These are phyloP conservation scores for Saccharomycopsis olivae DNA, from an alignment of 805 yeast species.

Conservation along the genomic window DNA sequence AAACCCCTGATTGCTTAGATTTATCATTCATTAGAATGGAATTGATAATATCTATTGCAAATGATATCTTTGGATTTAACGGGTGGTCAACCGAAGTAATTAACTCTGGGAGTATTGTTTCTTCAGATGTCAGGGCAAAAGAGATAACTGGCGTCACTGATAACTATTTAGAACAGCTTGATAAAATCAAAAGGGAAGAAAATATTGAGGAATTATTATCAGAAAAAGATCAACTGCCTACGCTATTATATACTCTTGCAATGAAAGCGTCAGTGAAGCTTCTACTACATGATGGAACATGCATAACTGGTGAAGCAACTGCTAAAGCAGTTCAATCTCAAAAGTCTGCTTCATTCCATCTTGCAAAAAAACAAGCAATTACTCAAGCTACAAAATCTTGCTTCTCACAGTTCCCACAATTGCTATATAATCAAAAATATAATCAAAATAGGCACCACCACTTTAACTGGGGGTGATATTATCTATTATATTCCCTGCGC, in stretches of 20 bases:
- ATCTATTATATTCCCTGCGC: no score
- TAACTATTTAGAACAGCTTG: conserved; percentile 7
- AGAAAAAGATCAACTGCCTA: no score
- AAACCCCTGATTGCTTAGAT: no score
- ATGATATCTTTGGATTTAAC: conserved; percentile 38
- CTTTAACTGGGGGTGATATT: conserved; percentile 5
- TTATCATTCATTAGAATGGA: conserved; percentile 1
- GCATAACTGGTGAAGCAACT: conserved; percentile 27
- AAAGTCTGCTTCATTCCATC: conserved; percentile 27
- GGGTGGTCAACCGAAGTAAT: conserved; percentile 39
- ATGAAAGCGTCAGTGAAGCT: conserved; percentile 28
- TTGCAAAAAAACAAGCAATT: conserved; percentile 37
- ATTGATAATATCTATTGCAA: conserved; percentile 29
- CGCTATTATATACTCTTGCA: no score
- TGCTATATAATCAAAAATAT: conserved; percentile 12
- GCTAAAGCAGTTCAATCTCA: conserved; percentile 29
- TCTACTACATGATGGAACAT: conserved; percentile 35
- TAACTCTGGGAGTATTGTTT: conserved; percentile 5
- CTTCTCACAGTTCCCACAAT: conserved; percentile 24
- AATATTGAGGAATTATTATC: background rate
- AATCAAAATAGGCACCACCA: conserved; percentile 2
- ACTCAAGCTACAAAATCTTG: conserved; percentile 36
- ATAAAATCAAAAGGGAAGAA: conserved; percentile 5
- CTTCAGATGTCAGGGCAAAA: background rate
- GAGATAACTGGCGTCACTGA: conserved; percentile 2